Evolutionary conservation across 2,329 filamentous ascomycete genomes (phyloP).

Genomic region (Gaeumannomyces tritici): DNA sequence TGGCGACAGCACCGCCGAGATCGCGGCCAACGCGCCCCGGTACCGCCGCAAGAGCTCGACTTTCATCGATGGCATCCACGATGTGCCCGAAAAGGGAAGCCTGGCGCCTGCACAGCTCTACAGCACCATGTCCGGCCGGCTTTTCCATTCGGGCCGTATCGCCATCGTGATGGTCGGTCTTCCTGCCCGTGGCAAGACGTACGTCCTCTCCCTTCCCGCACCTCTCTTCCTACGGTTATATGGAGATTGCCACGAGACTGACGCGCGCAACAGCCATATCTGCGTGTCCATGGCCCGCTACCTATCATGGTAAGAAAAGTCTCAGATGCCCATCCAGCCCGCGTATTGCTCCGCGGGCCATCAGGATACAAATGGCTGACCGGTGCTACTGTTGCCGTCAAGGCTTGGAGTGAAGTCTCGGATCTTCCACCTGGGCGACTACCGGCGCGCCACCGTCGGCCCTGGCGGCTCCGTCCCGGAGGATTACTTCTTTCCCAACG

Average conservation of each 20-base stretch:
- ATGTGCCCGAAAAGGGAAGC: slow-evolving; percentile 62
- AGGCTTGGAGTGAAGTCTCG: slow-evolving; percentile 96
- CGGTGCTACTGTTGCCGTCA: not conserved
- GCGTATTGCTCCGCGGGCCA: not conserved
- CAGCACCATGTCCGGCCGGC: slow-evolving; percentile 91
- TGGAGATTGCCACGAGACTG: slow-evolving; percentile 9
- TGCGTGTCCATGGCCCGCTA: slow-evolving; percentile 93
- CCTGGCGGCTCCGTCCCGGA: slow-evolving; percentile 80
- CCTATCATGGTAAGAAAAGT: slow-evolving; percentile 61
- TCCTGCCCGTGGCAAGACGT: slow-evolving; percentile 92
- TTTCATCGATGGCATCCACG: slow-evolving; percentile 94
- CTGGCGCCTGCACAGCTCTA: slow-evolving; percentile 95
- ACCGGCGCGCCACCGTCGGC: slow-evolving; percentile 77
- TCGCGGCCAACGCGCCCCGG: slow-evolving; percentile 80
- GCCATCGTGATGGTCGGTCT: slow-evolving; percentile 95
- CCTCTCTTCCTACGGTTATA: not conserved
- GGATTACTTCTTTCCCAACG: slow-evolving; percentile 96
- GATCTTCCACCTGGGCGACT: slow-evolving; percentile 95
- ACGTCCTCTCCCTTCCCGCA: slow-evolving; percentile 21
- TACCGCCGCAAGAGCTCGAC: slow-evolving; percentile 91
- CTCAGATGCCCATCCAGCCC: not conserved
- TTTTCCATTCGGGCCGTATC: slow-evolving; percentile 95
- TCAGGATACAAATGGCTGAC: not conserved
- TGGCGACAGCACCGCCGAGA: slow-evolving; percentile 66
- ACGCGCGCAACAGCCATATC: slow-evolving; percentile 55